Conservation (phyloP, 352 stramenopile species). For the Globisporangium spiculum region DNA sequence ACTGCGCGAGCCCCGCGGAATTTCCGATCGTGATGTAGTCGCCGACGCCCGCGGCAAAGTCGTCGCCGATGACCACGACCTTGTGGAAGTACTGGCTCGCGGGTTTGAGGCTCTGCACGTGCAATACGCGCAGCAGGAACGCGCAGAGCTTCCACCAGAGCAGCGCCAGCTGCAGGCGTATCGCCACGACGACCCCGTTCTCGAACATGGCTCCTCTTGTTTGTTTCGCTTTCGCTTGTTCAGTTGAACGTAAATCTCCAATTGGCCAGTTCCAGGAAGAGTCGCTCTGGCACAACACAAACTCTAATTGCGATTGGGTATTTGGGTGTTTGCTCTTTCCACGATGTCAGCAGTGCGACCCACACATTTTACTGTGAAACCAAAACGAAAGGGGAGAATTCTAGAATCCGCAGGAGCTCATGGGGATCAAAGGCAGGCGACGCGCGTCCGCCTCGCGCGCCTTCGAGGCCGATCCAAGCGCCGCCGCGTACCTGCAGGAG, state of each 20-base stretch:
- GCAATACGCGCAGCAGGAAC: slow-evolving; percentile 38
- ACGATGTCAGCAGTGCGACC: not conserved
- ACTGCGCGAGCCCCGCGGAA: slow-evolving; percentile 43
- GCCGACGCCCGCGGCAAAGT: slow-evolving; percentile 76
- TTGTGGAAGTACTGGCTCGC: slow-evolving; percentile 78
- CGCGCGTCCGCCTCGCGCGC: slow-evolving; percentile 25
- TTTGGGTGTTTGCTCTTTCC: not conserved
- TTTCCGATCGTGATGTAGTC: slow-evolving; percentile 69
- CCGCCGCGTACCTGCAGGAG: slow-evolving; percentile 1
- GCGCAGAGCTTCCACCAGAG: slow-evolving; percentile 71
- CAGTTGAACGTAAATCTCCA: too few species aligned
- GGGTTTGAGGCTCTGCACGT: slow-evolving; percentile 47
- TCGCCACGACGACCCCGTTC: slow-evolving; percentile 26
- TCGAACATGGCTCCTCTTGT: not conserved
- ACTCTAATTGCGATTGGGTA: not conserved
- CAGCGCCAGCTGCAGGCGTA: slow-evolving; percentile 57
- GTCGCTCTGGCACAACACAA: not conserved
- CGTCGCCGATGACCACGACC: slow-evolving; percentile 78
- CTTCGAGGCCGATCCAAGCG: slow-evolving; percentile 24
- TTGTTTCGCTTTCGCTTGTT: not conserved
- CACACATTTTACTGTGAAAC: not conserved
- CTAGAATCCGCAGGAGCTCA: slow-evolving; percentile 12
- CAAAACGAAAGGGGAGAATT: not conserved
- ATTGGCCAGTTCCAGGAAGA: not conserved
- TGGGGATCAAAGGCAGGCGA: slow-evolving; percentile 69